Evolutionary conservation across 176 grass and related monocot genomes (phyloP).

Genomic region (Cenchrus purpureus): DNA sequence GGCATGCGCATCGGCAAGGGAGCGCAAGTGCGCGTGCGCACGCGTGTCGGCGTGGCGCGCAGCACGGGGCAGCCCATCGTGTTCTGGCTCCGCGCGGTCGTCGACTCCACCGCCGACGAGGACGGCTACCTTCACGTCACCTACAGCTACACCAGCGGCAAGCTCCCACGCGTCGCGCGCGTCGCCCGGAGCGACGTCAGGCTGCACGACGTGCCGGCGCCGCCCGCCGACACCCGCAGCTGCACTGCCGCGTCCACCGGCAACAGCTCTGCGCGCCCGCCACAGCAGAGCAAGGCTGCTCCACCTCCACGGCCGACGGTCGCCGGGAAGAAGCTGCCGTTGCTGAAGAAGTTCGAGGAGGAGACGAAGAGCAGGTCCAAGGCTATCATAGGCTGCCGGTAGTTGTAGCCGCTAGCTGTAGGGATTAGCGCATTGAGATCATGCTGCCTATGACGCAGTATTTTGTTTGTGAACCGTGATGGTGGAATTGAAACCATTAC

Average conservation of each 20-base stretch:
- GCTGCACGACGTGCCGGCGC: background rate
- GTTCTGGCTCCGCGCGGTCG: background rate
- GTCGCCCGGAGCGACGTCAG: background rate
- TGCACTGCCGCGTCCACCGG: background rate
- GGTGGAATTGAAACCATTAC: no score
- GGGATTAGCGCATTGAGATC: no score
- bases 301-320: background rate
- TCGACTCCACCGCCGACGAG: background rate
- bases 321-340: background rate
- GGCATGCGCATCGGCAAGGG: background rate
- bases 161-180: background rate
- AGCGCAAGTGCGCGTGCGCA: constrained; percentile 21
- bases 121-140: no score
- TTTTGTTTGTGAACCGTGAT: no score
- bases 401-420: no score
- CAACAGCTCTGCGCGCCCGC: background rate
- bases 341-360: background rate
- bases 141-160: background rate
- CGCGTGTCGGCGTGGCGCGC: background rate
- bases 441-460: no score
- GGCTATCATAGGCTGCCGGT: background rate
- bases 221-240: background rate
- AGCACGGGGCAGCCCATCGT: constrained; percentile 9
- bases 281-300: background rate
- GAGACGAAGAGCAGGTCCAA: background rate